Evolutionary conservation across 2,329 filamentous ascomycete genomes (phyloP).

Genomic region (Colletotrichum zoysiae): DNA sequence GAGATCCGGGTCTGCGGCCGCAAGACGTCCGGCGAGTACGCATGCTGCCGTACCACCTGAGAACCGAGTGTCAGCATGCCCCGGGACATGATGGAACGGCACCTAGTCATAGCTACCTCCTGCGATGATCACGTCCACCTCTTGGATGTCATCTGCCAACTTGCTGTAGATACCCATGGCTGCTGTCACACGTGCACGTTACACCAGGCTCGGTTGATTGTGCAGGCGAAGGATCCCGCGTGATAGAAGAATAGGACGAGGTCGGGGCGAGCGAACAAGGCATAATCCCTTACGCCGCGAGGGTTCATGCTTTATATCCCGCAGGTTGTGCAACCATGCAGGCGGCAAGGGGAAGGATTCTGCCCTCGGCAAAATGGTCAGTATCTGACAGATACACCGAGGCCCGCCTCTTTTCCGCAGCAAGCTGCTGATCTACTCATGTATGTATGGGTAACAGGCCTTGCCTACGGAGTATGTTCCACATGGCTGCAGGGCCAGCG

Average conservation of each 20-base stretch:
- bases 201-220: background rate
- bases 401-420: background rate
- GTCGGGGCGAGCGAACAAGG: background rate
- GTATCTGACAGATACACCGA: background rate
- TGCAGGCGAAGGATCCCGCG: background rate
- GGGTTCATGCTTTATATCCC: slow-evolving; percentile 15
- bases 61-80: slow-evolving; percentile 5
- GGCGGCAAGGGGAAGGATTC: background rate
- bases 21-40: slow-evolving; percentile 62
- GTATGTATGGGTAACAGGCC: background rate
- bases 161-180: slow-evolving; percentile 46
- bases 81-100: background rate
- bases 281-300: background rate
- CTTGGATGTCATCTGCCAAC: slow-evolving; percentile 51
- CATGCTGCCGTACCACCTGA: slow-evolving; percentile 61
- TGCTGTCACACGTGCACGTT: background rate
- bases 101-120: slow-evolving; percentile 51
- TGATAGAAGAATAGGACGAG: background rate
- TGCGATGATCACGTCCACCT: slow-evolving; percentile 65
- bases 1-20: slow-evolving; percentile 61
- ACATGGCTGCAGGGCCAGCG: slow-evolving; percentile 16
- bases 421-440: background rate
- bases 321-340: background rate
- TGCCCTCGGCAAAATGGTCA: background rate
- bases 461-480: background rate